Evolutionary conservation across 139 green algal genomes (phyloP).

Genomic region (Micractinium conductrix): DNA sequence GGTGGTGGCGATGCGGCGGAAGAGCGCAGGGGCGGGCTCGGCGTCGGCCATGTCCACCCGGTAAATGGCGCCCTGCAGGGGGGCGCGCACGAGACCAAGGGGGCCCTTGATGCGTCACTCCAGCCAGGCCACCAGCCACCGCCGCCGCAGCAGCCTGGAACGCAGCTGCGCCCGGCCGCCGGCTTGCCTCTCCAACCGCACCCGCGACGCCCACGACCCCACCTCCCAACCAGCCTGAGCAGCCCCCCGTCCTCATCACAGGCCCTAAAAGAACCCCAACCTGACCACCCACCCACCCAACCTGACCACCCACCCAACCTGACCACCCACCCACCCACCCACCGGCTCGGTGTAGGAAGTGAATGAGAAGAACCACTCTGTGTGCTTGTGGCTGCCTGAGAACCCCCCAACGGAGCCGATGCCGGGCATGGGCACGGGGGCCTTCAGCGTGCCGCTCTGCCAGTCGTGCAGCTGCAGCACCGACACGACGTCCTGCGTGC

Average conservation of each 20-base stretch:
- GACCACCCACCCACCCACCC: neutral
- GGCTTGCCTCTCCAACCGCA: neutral
- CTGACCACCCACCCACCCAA: too few species aligned
- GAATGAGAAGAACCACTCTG: conserved; percentile 81
- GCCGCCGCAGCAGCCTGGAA: neutral
- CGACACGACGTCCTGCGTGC: conserved; percentile 6
- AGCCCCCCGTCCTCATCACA: neutral
- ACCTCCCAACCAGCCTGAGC: too few species aligned
- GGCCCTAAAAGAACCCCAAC: too few species aligned
- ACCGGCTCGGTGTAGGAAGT: conserved; percentile 68
- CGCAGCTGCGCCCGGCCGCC: neutral
- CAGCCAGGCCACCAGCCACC: too few species aligned
- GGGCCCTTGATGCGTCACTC: too few species aligned
- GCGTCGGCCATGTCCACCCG: neutral
- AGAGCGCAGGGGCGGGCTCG: conserved; percentile 68
- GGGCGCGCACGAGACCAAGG: too few species aligned
- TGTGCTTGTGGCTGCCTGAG: conserved; percentile 65
- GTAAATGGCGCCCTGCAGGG: conserved; percentile 29
- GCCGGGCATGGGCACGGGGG: conserved; percentile 69
- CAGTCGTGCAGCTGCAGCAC: conserved; percentile 72
- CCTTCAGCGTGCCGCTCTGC: conserved; percentile 37
- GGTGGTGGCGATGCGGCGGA: conserved; percentile 73
- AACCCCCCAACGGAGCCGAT: conserved; percentile 65
- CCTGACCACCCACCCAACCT: neutral
- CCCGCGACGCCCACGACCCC: too few species aligned